These are phyloP conservation scores for Gryganskiella cystojenkinii DNA, from an alignment of 192 early-diverging fungal species.

Conservation along the genomic window DNA sequence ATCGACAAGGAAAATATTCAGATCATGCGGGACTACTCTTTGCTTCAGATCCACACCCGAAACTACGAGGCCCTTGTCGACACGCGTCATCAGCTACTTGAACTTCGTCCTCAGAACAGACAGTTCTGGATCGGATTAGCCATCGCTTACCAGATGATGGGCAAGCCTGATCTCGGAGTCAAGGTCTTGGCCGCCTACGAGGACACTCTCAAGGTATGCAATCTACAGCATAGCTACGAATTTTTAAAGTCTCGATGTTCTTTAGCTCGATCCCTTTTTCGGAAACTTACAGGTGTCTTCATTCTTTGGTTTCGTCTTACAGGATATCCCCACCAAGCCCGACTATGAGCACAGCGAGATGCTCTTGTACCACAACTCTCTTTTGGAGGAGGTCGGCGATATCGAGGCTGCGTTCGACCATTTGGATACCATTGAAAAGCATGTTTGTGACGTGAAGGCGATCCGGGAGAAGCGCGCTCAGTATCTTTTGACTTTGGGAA, in stretches of 20 bases:
- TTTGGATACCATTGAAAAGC: slow-evolving; percentile 76
- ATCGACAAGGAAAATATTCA: slow-evolving; percentile 91
- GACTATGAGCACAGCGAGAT: slow-evolving; percentile 86
- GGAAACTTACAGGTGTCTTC: not conserved
- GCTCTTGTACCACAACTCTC: slow-evolving; percentile 84
- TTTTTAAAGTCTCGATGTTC: slow-evolving; percentile 2
- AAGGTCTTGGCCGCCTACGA: slow-evolving; percentile 77
- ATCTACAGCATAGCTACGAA: no score
- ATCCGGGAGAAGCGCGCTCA: slow-evolving; percentile 83
- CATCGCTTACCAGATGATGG: slow-evolving; percentile 83
- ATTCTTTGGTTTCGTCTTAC: not conserved
- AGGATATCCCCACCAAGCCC: slow-evolving; percentile 49
- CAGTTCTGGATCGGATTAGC: slow-evolving; percentile 90
- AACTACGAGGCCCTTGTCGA: slow-evolving; percentile 88
- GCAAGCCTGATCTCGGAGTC: slow-evolving; percentile 79
- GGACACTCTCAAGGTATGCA: slow-evolving; percentile 70
- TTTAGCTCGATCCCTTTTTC: not conserved
- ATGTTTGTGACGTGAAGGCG: slow-evolving; percentile 78
- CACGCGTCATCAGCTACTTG: slow-evolving; percentile 74
- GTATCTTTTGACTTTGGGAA: slow-evolving; percentile 72
- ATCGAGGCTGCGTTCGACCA: slow-evolving; percentile 79
- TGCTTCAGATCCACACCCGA: slow-evolving; percentile 88
- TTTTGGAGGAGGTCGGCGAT: slow-evolving; percentile 89
- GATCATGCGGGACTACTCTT: slow-evolving; percentile 90
- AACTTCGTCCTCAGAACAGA: slow-evolving; percentile 73